Percentiles rank a stretch among this genome's conserved stretches.
Conservation (phyloP, 2,329 filamentous ascomycete genomes). For the Zasmidium citrigriseum region DNA sequence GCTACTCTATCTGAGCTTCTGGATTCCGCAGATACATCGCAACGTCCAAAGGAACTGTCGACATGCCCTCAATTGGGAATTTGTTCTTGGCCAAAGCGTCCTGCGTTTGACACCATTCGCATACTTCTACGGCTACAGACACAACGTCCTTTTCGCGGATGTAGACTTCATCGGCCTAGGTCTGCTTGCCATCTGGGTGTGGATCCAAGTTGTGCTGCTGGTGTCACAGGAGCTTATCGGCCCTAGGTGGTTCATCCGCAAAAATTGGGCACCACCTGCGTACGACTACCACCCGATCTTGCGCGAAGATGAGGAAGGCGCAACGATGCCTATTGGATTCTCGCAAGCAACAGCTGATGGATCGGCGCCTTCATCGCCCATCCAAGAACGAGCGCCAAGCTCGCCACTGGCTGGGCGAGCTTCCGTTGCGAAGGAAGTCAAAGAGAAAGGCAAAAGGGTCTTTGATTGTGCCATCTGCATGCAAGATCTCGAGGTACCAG, state of each 20-base stretch:
- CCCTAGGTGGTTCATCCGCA: slow-evolving; percentile 79
- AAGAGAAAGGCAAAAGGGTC: slow-evolving; percentile 57
- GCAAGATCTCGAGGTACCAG: slow-evolving; percentile 85
- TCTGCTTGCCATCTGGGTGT: slow-evolving; percentile 74
- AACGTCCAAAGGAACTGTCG: slow-evolving; percentile 91
- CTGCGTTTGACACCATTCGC: slow-evolving; percentile 77
- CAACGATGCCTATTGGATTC: slow-evolving; percentile 72
- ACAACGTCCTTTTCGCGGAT: slow-evolving; percentile 79
- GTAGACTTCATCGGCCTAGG: slow-evolving; percentile 67
- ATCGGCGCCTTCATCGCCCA: slow-evolving; percentile 27
- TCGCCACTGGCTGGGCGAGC: slow-evolving; percentile 14
- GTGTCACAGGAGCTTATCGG: slow-evolving; percentile 81
- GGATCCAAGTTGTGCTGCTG: slow-evolving; percentile 80
- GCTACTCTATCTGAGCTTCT: slow-evolving; percentile 82
- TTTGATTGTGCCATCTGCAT: slow-evolving; percentile 97
- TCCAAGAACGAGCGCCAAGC: slow-evolving; percentile 31
- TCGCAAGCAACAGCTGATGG: slow-evolving; percentile 35
- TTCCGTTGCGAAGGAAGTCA: slow-evolving; percentile 36
- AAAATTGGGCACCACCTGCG: slow-evolving; percentile 66
- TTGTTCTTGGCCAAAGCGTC: slow-evolving; percentile 79
- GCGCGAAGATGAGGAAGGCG: slow-evolving; percentile 79
- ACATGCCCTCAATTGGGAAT: slow-evolving; percentile 87
- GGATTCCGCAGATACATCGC: slow-evolving; percentile 87
- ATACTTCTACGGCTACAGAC: slow-evolving; percentile 78
- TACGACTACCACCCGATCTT: slow-evolving; percentile 96